A percentile compares a stretch with the other conserved stretches of the same genome.
Conservation (phyloP, 495 filamentous ascomycete genomes). For the Penicillium canariense region DNA sequence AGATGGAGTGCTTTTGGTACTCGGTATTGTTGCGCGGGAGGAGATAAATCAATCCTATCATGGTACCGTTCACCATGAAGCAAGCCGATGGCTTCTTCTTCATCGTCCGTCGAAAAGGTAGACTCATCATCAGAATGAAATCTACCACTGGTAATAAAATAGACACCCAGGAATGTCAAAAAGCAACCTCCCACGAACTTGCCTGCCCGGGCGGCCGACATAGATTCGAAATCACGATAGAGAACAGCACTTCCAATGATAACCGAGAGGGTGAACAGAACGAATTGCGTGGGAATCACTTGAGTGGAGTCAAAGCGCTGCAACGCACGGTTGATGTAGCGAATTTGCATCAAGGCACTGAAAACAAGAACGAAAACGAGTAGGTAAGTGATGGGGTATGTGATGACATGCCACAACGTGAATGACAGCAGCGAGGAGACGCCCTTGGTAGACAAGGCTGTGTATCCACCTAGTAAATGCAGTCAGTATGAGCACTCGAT, state of each 20-base stretch:
- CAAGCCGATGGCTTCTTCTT: constrained; percentile 49
- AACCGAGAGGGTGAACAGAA: constrained; percentile 91
- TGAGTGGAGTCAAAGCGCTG: constrained; percentile 95
- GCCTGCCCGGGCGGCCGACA: constrained; percentile 60
- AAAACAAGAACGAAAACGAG: constrained; percentile 71
- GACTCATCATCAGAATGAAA: constrained; percentile 45
- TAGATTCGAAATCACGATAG: constrained; percentile 89
- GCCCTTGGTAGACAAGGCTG: constrained; percentile 91
- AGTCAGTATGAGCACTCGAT: constrained; percentile 24
- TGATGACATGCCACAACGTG: constrained; percentile 79
- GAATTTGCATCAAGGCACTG: constrained; percentile 92
- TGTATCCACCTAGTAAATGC: constrained; percentile 71
- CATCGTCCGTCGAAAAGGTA: constrained; percentile 44
- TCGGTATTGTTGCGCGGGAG: constrained; percentile 22
- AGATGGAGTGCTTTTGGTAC: constrained; percentile 17
- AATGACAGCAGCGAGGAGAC: constrained; percentile 92
- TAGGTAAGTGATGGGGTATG: constrained; percentile 87
- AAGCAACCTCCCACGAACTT: constrained; percentile 90
- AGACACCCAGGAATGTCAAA: constrained; percentile 91
- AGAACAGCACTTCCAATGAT: constrained; percentile 91
- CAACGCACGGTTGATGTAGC: constrained; percentile 90
- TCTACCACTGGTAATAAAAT: constrained; percentile 76
- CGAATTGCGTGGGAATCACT: constrained; percentile 96
- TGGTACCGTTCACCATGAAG: constrained; percentile 43
- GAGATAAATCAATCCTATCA: constrained; percentile 38